These are phyloP conservation scores for Pseudomassariella vexata DNA, from an alignment of 2,329 filamentous ascomycete genomes.

Conservation along the genomic window DNA sequence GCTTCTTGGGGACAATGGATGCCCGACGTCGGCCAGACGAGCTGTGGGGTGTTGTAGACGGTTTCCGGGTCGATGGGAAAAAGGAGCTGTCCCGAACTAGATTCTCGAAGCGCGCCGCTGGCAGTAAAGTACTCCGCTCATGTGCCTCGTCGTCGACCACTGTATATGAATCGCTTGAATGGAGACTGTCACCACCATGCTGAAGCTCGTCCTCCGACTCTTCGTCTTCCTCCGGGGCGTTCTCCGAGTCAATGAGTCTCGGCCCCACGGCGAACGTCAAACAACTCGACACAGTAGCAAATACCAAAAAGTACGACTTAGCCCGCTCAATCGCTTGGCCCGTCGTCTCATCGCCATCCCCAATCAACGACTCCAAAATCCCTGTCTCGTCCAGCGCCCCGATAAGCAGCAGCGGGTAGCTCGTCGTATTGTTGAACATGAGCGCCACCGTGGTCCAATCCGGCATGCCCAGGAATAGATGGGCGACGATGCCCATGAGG, in stretches of 20 bases:
- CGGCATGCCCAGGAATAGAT: slow-evolving; percentile 33
- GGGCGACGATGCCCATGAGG: slow-evolving; percentile 30
- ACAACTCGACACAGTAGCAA: slow-evolving; percentile 56
- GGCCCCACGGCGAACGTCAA: slow-evolving; percentile 61
- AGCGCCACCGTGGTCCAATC: slow-evolving; percentile 39
- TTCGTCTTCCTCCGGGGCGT: slow-evolving; percentile 26
- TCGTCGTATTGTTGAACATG: slow-evolving; percentile 44
- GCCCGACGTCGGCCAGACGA: slow-evolving; percentile 19
- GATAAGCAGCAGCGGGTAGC: slow-evolving; percentile 38
- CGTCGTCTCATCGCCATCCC: slow-evolving; percentile 33
- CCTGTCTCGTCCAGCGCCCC: slow-evolving; percentile 42
- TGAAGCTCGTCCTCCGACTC: slow-evolving; percentile 18
- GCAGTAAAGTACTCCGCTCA: slow-evolving; percentile 47
- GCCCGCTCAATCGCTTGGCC: slow-evolving; percentile 48
- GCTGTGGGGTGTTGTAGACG: slow-evolving; percentile 1
- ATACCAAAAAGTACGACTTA: slow-evolving; percentile 62
- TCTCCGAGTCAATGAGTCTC: slow-evolving; percentile 43
- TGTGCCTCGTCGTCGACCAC: slow-evolving; percentile 24
- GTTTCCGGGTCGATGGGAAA: slow-evolving; percentile 20
- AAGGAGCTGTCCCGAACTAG: slow-evolving; percentile 20
- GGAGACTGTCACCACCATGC: slow-evolving; percentile 35
- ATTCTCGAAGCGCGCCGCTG: no score
- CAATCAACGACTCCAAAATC: slow-evolving; percentile 43
- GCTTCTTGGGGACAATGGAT: slow-evolving; percentile 15
- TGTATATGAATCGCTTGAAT: no score